These are phyloP conservation scores for Lycium barbarum DNA, from an alignment of 257 asterid species.

Conservation along the genomic window DNA sequence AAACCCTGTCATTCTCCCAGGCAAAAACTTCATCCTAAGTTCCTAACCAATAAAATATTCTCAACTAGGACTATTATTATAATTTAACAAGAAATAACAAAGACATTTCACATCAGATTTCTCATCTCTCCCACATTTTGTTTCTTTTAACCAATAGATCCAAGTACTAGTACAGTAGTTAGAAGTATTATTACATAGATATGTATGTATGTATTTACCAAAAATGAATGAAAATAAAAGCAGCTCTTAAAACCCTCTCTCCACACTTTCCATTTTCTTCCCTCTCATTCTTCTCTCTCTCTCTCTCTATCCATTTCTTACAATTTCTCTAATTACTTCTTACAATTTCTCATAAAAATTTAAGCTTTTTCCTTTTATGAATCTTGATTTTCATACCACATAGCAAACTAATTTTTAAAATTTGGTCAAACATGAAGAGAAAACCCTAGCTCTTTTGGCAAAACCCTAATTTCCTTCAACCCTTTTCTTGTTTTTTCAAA, in stretches of 20 bases:
- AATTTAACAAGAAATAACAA: not conserved
- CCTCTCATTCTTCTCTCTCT: not conserved
- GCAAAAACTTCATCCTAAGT: not conserved
- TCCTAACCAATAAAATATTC: not conserved
- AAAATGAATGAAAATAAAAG: not conserved
- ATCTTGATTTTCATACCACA: not conserved
- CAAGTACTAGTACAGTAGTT: not conserved
- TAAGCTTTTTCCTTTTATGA: not conserved
- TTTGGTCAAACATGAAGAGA: slow-evolving; percentile 1
- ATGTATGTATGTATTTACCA: not conserved
- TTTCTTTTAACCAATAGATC: not conserved
- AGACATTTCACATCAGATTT: not conserved
- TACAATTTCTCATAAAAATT: not conserved
- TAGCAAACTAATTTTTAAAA: not conserved
- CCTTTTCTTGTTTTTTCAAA: not conserved
- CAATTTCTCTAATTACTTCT: not conserved
- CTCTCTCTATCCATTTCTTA: not conserved
- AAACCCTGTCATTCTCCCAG: not conserved
- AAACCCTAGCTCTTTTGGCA: not conserved
- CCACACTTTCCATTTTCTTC: slow-evolving; percentile 2
- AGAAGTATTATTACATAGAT: too few relatives aligned
- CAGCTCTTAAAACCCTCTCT: not conserved
- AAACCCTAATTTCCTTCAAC: slow-evolving; percentile 23
- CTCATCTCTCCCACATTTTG: not conserved
- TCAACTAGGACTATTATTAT: not conserved